These are phyloP conservation scores for Notholithocarpus densiflorus DNA, from an alignment of 306 rosid species.

Conservation along the genomic window DNA sequence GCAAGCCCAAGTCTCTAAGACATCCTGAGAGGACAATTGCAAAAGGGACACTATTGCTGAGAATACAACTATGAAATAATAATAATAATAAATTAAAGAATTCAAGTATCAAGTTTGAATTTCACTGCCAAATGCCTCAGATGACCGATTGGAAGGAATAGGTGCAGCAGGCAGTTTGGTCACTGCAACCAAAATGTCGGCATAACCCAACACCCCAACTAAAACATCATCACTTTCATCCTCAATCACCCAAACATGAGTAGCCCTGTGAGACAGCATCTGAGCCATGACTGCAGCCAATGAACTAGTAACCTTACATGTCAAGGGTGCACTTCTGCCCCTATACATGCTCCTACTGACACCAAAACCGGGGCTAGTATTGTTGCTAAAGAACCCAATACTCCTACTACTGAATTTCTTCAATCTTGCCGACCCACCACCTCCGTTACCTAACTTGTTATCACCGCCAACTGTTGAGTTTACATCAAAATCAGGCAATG, in stretches of 20 bases:
- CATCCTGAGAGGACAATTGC: constrained; percentile 3
- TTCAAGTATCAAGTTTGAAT: constrained; percentile 45
- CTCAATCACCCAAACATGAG: constrained; percentile 90
- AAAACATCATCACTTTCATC: constrained; percentile 68
- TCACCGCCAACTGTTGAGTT: constrained; percentile 44
- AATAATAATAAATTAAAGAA: not conserved
- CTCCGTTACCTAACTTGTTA: constrained; percentile 26
- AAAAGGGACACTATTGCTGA: constrained; percentile 2
- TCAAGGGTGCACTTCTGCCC: constrained; percentile 91
- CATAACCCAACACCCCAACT: constrained; percentile 86
- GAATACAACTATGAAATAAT: not conserved
- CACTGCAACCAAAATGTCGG: constrained; percentile 80
- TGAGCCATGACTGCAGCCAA: constrained; percentile 99
- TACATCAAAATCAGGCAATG: constrained; percentile 33
- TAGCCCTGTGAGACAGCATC: constrained; percentile 93
- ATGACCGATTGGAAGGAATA: constrained; percentile 40
- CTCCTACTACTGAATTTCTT: constrained; percentile 83
- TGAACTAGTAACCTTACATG: constrained; percentile 85
- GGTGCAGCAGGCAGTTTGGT: constrained; percentile 56
- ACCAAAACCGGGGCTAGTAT: constrained; percentile 50
- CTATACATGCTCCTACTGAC: constrained; percentile 81
- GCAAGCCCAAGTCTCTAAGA: constrained; percentile 3
- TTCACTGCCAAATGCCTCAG: constrained; percentile 49
- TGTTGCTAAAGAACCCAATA: constrained; percentile 59
- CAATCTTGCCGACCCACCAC: constrained; percentile 41